Evolutionary conservation across 768 basidiomycete genomes (phyloP), one percentile per base, ranked within the genome.

Genomic region (Lyophyllum decastes): DNA sequence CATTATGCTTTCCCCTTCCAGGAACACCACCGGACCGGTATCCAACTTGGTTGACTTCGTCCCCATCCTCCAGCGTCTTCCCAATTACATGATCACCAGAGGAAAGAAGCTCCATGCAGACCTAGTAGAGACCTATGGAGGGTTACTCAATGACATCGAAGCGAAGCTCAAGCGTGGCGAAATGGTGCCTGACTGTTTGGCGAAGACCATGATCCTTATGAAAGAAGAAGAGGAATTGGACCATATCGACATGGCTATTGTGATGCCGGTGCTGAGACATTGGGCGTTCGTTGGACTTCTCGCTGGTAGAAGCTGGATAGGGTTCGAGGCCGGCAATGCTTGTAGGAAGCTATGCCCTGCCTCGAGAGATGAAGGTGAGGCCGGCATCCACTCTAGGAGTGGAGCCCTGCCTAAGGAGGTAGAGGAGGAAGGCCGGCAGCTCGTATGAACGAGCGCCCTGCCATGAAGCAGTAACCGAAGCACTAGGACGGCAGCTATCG

Each of bases 41-140:
- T 77, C 79, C 0, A 82, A 82, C 57, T 48, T 75, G 14, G 72
- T 75, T 26, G 81, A 82, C 62, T 82, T 81, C 52, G 54, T 82
- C 2, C 71, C 73, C 14, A 55, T 74, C 10, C 73, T 82, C 21
- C 80, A 80, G 41, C 63, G 64, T 38, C 46, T 81, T 1, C 79
- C 78, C 1, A 76, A 69, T 30, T 58, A 58, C 21, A 76, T 76
- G 70, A 71, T 64, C 6, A 63, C 68, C 1, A 75, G 81, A 7
- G 79, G 69, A 4, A 66, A 66, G 41, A 72, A 71, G 26, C 75
- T 82, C 3, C 78, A 80, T 52, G 49, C 67, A 9, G 73, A 68
- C 52, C 63, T 78, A 12, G 64, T 78, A 19, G 69, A 71, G 4
- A 70, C 70, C 0, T 78, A 79, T 60, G 75, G 77, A 2, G 70